A percentile compares a stretch with the other conserved stretches of the same genome.
phyloP scores from a whole-genome alignment of 2,329 filamentous ascomycete species.

The Penicillium vulpinum region DNA sequence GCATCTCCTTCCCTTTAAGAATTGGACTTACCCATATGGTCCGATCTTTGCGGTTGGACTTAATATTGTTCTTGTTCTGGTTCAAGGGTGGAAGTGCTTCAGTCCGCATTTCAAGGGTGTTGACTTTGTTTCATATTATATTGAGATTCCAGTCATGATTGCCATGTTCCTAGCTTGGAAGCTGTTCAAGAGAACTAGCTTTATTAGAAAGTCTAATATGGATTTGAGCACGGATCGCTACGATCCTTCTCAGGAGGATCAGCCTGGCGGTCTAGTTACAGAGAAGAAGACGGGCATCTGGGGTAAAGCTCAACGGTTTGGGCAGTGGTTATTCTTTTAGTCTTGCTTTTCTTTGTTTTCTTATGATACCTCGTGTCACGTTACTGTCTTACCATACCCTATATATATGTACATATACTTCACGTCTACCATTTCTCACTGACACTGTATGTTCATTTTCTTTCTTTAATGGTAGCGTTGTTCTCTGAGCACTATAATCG shows the following conservation, averaged over 20 bases:
- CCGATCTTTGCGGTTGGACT: conserved; percentile 59
- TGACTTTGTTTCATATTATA: conserved; percentile 64
- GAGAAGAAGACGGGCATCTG: conserved; percentile 8
- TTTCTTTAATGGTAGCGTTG: neutral
- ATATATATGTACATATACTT: neutral
- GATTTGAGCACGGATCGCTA: conserved; percentile 54
- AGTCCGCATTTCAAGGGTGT: conserved; percentile 59
- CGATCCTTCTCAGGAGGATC: conserved; percentile 27
- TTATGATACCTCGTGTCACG: conserved; percentile 5
- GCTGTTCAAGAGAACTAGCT: conserved; percentile 48
- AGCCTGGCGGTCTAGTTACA: conserved; percentile 26
- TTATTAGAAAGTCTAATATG: conserved; percentile 50
- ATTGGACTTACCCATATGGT: conserved; percentile 66
- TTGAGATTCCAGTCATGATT: conserved; percentile 63
- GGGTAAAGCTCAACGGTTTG: conserved; percentile 33
- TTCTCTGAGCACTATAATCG: neutral
- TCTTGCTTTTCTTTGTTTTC: neutral
- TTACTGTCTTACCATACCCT: neutral
- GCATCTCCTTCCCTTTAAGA: conserved; percentile 63
- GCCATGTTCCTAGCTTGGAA: conserved; percentile 60
- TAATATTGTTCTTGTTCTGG: conserved; percentile 61
- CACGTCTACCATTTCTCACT: neutral
- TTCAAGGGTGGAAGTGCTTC: conserved; percentile 63
- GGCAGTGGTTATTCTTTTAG: conserved; percentile 44
- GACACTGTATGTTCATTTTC: neutral